Percentiles rank a stretch among this genome's conserved stretches.
Evolutionary conservation across 495 filamentous ascomycete species (phyloP).

Genomic region (Monascus purpureus): DNA sequence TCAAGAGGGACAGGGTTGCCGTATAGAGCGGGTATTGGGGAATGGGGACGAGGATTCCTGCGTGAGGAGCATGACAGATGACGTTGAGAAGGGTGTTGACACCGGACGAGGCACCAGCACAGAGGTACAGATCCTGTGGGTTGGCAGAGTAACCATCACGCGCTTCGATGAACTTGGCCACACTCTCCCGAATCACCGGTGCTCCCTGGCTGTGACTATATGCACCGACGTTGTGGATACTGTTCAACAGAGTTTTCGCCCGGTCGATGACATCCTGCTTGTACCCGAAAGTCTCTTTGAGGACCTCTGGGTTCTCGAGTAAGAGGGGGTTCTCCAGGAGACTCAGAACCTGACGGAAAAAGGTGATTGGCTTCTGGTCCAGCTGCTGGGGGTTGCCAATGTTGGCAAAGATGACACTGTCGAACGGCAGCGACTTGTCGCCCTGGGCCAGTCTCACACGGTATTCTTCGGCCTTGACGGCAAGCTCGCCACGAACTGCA

Average conservation of each 20-base stretch:
- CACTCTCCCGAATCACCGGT: constrained; percentile 67
- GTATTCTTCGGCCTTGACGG: constrained; percentile 79
- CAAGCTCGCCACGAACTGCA: constrained; percentile 91
- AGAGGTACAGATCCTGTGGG: constrained; percentile 68
- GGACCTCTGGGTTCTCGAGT: constrained; percentile 60
- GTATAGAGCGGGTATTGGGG: constrained; percentile 98
- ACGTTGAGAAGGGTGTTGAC: constrained; percentile 86
- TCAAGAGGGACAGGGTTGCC: constrained; percentile 72
- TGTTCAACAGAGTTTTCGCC: constrained; percentile 60
- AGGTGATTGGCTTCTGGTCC: constrained; percentile 96
- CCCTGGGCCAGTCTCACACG: constrained; percentile 50
- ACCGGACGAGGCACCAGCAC: constrained; percentile 80
- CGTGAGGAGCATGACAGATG: constrained; percentile 65
- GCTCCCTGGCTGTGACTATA: constrained; percentile 91
- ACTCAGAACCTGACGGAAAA: constrained; percentile 95
- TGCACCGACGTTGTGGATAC: constrained; percentile 83
- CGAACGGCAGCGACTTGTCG: constrained; percentile 63
- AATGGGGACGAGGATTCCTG: constrained; percentile 85
- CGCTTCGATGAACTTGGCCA: constrained; percentile 83
- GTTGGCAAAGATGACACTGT: constrained; percentile 86
- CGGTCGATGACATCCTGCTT: constrained; percentile 78
- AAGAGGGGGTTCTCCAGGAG: constrained; percentile 80
- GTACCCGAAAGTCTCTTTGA: constrained; percentile 56
- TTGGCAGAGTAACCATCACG: constrained; percentile 80
- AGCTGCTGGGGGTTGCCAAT: constrained; percentile 98